phyloP scores from a whole-genome alignment of 805 yeast species.

The Teunomyces cretensis region DNA sequence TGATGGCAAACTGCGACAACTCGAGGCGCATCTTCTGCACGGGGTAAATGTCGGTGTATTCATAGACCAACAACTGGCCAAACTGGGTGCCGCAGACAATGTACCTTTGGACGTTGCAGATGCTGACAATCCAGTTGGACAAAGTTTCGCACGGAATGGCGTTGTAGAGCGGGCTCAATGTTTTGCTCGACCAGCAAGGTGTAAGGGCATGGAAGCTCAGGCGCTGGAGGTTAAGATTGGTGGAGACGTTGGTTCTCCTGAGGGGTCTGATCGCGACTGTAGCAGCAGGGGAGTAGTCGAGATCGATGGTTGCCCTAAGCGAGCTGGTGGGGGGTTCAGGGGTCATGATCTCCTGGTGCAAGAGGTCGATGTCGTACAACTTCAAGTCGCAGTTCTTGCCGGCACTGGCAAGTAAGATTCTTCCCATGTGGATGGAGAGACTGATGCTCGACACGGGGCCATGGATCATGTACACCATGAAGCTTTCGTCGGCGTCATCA shows the following conservation, averaged over 20 bases:
- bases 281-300: neutral
- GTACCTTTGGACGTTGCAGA: constrained; percentile 15
- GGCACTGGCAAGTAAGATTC: constrained; percentile 21
- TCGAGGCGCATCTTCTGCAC: constrained; percentile 10
- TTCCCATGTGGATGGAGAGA: constrained; percentile 11
- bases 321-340: too few species aligned
- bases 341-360: constrained; percentile 1
- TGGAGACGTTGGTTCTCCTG: constrained; percentile 1
- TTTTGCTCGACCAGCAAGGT: constrained; percentile 11
- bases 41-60: constrained; percentile 15
- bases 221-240: constrained; percentile 3
- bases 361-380: constrained; percentile 20
- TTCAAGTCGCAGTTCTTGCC: constrained; percentile 29
- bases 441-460: constrained; percentile 24
- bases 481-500: constrained; percentile 33
- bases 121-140: constrained; percentile 23
- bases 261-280: constrained; percentile 4
- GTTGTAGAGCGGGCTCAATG: constrained; percentile 6
- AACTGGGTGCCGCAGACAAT: constrained; percentile 32
- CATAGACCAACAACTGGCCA: constrained; percentile 26
- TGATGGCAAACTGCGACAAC: constrained; percentile 27
- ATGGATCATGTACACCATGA: constrained; percentile 22
- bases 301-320: too few species aligned
- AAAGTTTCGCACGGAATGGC: constrained; percentile 10
- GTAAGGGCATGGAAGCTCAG: constrained; percentile 9